Evolutionary conservation across 2,329 filamentous ascomycete genomes (phyloP).

Genomic region (Didymella pinodella): DNA sequence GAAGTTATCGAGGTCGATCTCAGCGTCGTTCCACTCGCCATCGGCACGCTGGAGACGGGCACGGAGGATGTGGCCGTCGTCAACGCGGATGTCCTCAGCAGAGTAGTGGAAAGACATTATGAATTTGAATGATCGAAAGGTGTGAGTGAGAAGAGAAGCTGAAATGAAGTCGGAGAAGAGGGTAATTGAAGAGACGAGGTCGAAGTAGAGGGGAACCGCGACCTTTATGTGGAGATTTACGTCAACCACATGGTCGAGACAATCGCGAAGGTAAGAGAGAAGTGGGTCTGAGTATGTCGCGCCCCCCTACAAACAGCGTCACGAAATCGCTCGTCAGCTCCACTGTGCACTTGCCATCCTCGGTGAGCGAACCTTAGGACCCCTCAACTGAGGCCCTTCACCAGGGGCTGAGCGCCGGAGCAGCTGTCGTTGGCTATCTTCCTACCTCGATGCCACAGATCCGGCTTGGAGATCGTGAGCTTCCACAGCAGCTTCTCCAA

Average conservation of each 20-base stretch:
- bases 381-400: conserved; percentile 6
- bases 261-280: conserved; percentile 16
- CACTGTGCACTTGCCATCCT: conserved; percentile 12
- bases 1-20: conserved; percentile 59
- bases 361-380: conserved; percentile 14
- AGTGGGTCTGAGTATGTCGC: conserved; percentile 13
- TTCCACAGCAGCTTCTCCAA: conserved; percentile 16
- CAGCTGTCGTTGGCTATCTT: conserved; percentile 7
- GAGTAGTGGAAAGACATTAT: conserved; percentile 58
- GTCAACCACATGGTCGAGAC: conserved; percentile 13
- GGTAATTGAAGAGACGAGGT: conserved; percentile 9
- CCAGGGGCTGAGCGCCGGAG: background rate
- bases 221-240: conserved; percentile 17
- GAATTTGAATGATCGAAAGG: background rate
- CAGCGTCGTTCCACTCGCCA: conserved; percentile 56
- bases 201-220: conserved; percentile 6
- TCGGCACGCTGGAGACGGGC: conserved; percentile 53
- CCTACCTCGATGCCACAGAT: conserved; percentile 10
- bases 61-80: conserved; percentile 60
- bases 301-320: conserved; percentile 13
- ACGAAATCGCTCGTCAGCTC: conserved; percentile 20
- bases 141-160: background rate
- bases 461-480: conserved; percentile 21
- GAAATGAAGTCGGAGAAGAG: background rate
- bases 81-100: conserved; percentile 58